These are phyloP conservation scores for Triglochin maritima DNA, from an alignment of 106 monocot species.

Conservation along the genomic window DNA sequence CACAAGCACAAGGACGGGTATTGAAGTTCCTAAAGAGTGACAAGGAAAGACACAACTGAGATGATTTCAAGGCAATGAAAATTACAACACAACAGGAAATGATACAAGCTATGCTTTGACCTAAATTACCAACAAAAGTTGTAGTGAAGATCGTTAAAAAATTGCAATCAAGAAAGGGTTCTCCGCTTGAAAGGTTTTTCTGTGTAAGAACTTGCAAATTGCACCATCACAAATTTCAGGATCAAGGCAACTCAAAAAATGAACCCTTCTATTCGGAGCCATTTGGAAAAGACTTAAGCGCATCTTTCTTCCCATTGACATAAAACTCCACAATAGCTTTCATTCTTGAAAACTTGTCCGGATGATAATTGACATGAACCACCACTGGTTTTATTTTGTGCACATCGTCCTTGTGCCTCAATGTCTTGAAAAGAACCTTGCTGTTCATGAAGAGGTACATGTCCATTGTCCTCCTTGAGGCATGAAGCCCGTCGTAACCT, in stretches of 20 bases:
- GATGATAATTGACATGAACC: conserved; percentile 24
- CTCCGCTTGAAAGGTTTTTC: neutral
- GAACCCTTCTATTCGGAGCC: conserved; percentile 8
- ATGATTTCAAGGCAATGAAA: neutral
- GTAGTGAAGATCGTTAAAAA: neutral
- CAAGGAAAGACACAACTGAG: neutral
- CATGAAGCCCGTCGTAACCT: conserved; percentile 82
- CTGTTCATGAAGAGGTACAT: conserved; percentile 97
- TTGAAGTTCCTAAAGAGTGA: too few relatives aligned
- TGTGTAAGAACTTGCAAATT: neutral
- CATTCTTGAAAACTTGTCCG: conserved; percentile 58
- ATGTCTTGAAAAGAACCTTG: conserved; percentile 83
- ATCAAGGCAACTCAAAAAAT: neutral
- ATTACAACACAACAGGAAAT: neutral
- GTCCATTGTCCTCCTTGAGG: conserved; percentile 86
- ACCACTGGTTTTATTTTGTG: conserved; percentile 20
- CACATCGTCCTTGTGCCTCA: conserved; percentile 47
- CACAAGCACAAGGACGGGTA: too few relatives aligned
- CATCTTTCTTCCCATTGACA: conserved; percentile 30
- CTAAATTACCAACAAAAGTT: neutral
- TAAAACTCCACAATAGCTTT: conserved; percentile 89
- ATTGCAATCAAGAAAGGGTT: neutral
- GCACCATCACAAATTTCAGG: neutral
- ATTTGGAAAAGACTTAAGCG: conserved; percentile 16
- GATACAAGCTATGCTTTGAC: too few relatives aligned